A percentile compares a stretch with the other conserved stretches of the same genome.
Conservation (phyloP, 352 stramenopile genomes). For the Globisporangium paroecandrum region DNA sequence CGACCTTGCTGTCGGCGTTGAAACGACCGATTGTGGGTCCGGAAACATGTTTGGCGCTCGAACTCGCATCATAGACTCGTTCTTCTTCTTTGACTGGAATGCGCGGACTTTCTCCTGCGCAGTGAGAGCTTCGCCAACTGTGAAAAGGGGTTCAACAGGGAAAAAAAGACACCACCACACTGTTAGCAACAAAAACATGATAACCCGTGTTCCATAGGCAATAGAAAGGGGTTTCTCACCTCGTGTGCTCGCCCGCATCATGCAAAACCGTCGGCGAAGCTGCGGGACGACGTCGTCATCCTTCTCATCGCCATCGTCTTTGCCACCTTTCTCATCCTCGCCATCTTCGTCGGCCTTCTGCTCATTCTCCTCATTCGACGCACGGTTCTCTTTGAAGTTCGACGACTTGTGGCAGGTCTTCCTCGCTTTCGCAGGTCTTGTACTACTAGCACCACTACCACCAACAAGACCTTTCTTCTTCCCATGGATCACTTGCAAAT, state of each 20-base stretch:
- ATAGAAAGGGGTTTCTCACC: conserved; percentile 16
- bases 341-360: not conserved
- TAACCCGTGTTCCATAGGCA: not conserved
- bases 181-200: not conserved
- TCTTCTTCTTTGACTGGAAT: conserved; percentile 1
- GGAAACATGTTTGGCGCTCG: conserved; percentile 19
- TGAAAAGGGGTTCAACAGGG: not conserved
- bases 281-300: conserved; percentile 9
- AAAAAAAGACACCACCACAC: not conserved
- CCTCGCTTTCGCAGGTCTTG: not conserved
- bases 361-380: not conserved
- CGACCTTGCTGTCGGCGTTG: not conserved
- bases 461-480: not conserved
- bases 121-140: conserved; percentile 9
- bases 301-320: not conserved
- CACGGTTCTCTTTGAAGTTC: not conserved
- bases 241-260: conserved; percentile 32
- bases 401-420: not conserved
- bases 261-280: conserved; percentile 22
- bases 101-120: conserved; percentile 3
- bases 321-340: not conserved
- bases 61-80: conserved; percentile 1
- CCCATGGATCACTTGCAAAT: not conserved
- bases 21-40: not conserved
- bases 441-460: not conserved